Evolutionary conservation across 805 yeast species (phyloP), one percentile per base, ranked within the genome.

Genomic region (Saturnispora kantuleensis): DNA sequence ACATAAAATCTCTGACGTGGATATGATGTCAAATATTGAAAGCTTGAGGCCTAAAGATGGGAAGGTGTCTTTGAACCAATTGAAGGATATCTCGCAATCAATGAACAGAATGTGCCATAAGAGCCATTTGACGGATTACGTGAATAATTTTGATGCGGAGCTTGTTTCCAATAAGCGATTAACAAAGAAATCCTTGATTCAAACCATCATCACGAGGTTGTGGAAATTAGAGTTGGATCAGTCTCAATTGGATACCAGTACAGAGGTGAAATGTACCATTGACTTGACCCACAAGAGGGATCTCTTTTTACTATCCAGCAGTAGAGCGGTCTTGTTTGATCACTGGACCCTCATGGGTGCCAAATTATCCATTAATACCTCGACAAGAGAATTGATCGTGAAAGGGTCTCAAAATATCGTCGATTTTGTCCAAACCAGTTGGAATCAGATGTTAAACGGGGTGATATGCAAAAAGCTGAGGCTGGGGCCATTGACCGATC

Each of bases 341-440:
- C 57, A 57, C n/a, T 64, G 67, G 67, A 50, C 65, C 9, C 49
- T 58, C 29, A 47, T 59, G 21, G 68, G 68, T n/a, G 69, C 67
- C 5, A 57, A 54, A 35, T 39, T 65, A 17, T 54, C 59, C 10
- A 47, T 64, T 31, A 53, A 52, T 28, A 47, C 55, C 1, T 56
- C 56, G 12, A 52, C 57, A 7, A 48, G 48, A 17, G 57, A 56
- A 35, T 45, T 65, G 34, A 51, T 55, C 8, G 58, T 63, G 4
- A 52, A 53, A 40, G 67, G 66, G 2, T 52, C 55, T 13, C 47
- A 51, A 13, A 47, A 52, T 15, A 53, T 58, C 15, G 55, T 59
- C 3, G 52, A 57, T 31, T 63, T 58, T 52, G 66, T 65, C 3
- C 59, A 56, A 42, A 60, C 65, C 1, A 54, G 61, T 5, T 61